phyloP scores from a whole-genome alignment of 163 green algal genomes.

The Trebouxia gelatinosa region DNA sequence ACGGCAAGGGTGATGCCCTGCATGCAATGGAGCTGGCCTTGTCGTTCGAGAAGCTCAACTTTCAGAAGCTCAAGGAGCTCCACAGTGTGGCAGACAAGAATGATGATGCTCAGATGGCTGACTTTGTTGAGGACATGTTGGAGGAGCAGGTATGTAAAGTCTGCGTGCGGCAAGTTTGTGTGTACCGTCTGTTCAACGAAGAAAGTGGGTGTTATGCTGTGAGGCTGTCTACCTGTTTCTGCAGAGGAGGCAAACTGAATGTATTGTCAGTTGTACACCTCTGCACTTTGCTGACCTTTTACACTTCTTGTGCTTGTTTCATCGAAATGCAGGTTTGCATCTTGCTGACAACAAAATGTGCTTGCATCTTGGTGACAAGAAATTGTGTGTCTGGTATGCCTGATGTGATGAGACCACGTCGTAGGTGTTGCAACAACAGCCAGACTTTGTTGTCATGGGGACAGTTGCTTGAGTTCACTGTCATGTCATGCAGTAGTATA shows the following conservation, averaged over 20 bases:
- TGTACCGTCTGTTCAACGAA: constrained; percentile 34
- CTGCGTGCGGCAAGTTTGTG: not conserved
- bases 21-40: constrained; percentile 82
- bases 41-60: constrained; percentile 85
- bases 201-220: not conserved
- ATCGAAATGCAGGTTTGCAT: not conserved
- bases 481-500: not conserved
- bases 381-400: not conserved
- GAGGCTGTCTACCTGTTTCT: not conserved
- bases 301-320: no score
- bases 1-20: constrained; percentile 69
- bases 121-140: constrained; percentile 94
- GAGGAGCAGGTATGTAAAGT: constrained; percentile 72
- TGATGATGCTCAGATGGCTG: constrained; percentile 79
- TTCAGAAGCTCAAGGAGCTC: constrained; percentile 71
- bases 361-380: not conserved
- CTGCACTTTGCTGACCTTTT: not conserved
- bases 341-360: not conserved
- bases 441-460: not conserved
- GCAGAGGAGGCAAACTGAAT: not conserved
- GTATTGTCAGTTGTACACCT: not conserved
- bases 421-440: not conserved
- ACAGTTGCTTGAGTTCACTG: not conserved
- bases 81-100: constrained; percentile 79
- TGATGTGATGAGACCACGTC: not conserved